Percentiles rank a stretch among this genome's conserved stretches.
phyloP scores from a whole-genome alignment of 2,329 filamentous ascomycete genomes.

The Penicillium sp. region DNA sequence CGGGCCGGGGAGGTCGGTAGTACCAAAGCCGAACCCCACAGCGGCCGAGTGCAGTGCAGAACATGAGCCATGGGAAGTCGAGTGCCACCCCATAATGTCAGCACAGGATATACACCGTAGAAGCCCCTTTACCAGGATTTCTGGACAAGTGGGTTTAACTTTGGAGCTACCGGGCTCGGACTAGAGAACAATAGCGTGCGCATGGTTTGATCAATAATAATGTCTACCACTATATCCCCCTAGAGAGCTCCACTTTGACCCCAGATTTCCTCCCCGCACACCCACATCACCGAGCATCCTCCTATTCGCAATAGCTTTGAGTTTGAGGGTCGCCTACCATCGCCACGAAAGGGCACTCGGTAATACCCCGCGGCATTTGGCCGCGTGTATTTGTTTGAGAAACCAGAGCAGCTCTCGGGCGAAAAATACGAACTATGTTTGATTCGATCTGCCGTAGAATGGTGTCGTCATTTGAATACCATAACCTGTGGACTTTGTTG shows the following conservation, averaged over 20 bases:
- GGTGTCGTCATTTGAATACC: neutral
- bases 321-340: slow-evolving; percentile 8
- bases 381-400: slow-evolving; percentile 4
- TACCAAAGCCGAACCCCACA: slow-evolving; percentile 1
- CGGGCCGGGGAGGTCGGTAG: slow-evolving; percentile 7
- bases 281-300: slow-evolving; percentile 1
- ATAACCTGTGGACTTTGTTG: neutral
- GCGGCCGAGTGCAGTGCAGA: neutral
- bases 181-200: neutral
- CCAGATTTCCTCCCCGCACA: slow-evolving; percentile 18
- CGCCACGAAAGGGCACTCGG: slow-evolving; percentile 11
- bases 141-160: neutral
- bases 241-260: slow-evolving; percentile 11
- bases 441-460: neutral
- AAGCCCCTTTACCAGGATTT: neutral
- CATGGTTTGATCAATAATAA: slow-evolving; percentile 1
- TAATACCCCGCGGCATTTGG: slow-evolving; percentile 10
- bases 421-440: neutral
- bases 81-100: neutral
- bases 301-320: neutral
- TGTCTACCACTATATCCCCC: neutral
- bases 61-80: neutral
- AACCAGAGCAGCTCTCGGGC: neutral
- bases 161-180: neutral
- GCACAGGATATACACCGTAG: neutral